phyloP scores from a whole-genome alignment of 2,329 filamentous ascomycete genomes.

The Arthrobotrys sphaeroides region DNA sequence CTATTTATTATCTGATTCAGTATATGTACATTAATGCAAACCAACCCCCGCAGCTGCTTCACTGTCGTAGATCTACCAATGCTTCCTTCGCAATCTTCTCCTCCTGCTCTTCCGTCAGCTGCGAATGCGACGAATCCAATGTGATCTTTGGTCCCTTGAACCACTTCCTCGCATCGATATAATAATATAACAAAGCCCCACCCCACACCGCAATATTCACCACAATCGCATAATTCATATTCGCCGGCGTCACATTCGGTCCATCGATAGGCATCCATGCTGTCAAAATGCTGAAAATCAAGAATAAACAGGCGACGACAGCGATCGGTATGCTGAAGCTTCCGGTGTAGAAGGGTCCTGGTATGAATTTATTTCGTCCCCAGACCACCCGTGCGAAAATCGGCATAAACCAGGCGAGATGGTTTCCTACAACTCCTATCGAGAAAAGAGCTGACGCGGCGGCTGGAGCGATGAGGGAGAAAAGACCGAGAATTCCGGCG shows the following conservation, averaged over 20 bases:
- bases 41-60: background rate
- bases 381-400: conserved; percentile 69
- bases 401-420: conserved; percentile 70
- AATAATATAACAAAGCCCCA: conserved; percentile 68
- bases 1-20: too few relatives aligned
- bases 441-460: conserved; percentile 71
- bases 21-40: background rate
- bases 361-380: conserved; percentile 69
- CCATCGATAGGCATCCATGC: conserved; percentile 70
- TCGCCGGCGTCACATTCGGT: conserved; percentile 64
- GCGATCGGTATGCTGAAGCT: conserved; percentile 67
- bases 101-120: conserved; percentile 54
- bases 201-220: conserved; percentile 71
- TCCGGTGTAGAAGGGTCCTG: conserved; percentile 71
- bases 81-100: conserved; percentile 57
- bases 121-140: conserved; percentile 60
- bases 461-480: conserved; percentile 69
- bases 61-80: conserved; percentile 56
- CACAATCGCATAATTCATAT: conserved; percentile 73
- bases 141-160: conserved; percentile 71
- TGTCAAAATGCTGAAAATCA: conserved; percentile 68
- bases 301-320: conserved; percentile 66
- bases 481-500: conserved; percentile 67
- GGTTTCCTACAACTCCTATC: conserved; percentile 69
- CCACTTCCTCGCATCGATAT: conserved; percentile 68